Conservation (phyloP, 345 rosid genomes). For the Populus davidiana region DNA sequence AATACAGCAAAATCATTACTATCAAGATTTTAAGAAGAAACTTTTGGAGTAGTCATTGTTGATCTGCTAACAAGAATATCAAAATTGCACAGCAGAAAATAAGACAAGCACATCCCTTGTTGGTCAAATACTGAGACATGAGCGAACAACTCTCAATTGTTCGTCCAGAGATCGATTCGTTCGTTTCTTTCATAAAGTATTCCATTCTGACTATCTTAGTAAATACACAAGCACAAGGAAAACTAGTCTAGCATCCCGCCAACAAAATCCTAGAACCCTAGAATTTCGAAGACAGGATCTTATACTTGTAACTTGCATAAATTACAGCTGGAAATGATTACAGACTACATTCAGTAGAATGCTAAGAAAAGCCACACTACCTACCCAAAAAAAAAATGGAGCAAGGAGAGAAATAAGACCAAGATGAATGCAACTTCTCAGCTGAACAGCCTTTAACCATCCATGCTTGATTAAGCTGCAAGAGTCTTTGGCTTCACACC, state of each 20-base stretch:
- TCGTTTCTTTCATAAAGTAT: background rate
- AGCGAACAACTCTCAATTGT: too few species aligned
- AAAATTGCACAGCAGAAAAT: too few species aligned
- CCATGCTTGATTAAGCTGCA: constrained; percentile 32
- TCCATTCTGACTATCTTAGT: background rate
- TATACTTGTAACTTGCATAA: background rate
- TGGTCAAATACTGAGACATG: too few species aligned
- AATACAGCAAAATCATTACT: too few species aligned
- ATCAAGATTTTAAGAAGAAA: too few species aligned
- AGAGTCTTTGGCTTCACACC: constrained; percentile 79
- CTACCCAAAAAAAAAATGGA: background rate
- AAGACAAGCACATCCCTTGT: too few species aligned
- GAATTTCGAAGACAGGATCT: background rate
- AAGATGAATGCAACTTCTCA: background rate
- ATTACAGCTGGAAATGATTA: background rate
- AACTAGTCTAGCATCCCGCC: background rate
- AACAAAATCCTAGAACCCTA: background rate
- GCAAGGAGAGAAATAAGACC: background rate
- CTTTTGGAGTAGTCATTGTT: too few species aligned
- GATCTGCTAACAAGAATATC: too few species aligned
- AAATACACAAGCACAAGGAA: background rate
- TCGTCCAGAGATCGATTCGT: too few species aligned
- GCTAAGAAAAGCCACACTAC: background rate
- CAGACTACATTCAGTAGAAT: background rate
- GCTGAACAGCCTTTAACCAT: background rate